Evolutionary conservation across 345 rosid genomes (phyloP).

Genomic region (Dipteronia sinensis): DNA sequence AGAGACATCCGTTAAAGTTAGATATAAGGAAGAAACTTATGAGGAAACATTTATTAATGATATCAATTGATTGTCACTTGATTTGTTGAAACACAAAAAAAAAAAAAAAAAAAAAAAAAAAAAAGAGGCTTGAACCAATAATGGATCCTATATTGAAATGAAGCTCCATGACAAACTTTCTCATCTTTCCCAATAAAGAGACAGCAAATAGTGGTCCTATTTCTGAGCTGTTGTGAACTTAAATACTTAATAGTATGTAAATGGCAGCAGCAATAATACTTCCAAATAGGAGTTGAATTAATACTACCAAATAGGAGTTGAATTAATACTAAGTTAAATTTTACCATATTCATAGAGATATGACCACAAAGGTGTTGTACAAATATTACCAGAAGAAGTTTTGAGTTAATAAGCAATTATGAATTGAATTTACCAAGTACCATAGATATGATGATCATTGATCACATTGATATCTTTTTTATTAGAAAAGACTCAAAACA

Average conservation of each 20-base stretch:
- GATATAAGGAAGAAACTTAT: too few species aligned
- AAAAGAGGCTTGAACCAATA: background rate
- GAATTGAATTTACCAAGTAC: too few species aligned
- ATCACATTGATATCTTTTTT: background rate
- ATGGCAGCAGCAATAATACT: background rate
- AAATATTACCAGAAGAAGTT: background rate
- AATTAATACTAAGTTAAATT: background rate
- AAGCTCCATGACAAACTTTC: background rate
- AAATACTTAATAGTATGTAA: background rate
- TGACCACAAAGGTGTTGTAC: background rate
- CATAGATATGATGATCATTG: background rate
- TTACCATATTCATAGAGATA: background rate
- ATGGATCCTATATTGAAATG: background rate
- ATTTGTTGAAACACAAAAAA: background rate
- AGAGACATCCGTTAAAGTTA: too few species aligned
- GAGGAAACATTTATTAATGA: too few species aligned
- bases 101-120: too few species aligned
- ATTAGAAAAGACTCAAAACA: too few species aligned
- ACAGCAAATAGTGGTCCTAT: background rate
- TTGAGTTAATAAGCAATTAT: background rate
- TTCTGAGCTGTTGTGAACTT: background rate
- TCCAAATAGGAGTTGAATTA: too few species aligned
- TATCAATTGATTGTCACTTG: background rate
- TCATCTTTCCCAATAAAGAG: background rate
- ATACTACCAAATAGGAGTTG: too few species aligned